Percentiles rank a stretch among this genome's conserved stretches.
phyloP scores from a whole-genome alignment of 805 yeast species.

The Nakazawaea siamensis region DNA sequence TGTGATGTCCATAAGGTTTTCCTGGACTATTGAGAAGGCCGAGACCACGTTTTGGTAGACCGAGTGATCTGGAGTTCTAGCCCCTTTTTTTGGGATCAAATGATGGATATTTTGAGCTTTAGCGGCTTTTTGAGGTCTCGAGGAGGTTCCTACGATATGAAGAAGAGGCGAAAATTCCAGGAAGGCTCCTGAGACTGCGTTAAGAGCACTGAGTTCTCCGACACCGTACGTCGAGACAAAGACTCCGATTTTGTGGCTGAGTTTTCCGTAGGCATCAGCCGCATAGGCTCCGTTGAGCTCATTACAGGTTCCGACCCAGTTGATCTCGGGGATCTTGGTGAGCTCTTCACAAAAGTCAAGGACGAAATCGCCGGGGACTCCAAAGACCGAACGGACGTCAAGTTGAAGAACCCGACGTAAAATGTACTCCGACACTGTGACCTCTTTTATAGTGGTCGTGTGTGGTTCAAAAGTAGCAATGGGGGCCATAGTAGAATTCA shows the following conservation, averaged over 20 bases:
- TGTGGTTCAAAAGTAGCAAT: neutral
- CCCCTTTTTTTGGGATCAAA: conserved; percentile 42
- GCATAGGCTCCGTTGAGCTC: conserved; percentile 45
- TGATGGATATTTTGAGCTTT: conserved; percentile 18
- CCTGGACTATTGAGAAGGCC: conserved; percentile 47
- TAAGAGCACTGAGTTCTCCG: conserved; percentile 42
- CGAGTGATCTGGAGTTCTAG: conserved; percentile 46
- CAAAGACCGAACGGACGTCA: conserved; percentile 38
- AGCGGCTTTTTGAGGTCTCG: conserved; percentile 13
- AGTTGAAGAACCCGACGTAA: conserved; percentile 35
- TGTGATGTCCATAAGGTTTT: conserved; percentile 33
- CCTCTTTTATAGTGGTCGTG: conserved; percentile 3
- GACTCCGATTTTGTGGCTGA: conserved; percentile 27
- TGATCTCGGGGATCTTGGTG: conserved; percentile 21
- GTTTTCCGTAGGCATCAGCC: conserved; percentile 38
- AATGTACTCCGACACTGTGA: conserved; percentile 34
- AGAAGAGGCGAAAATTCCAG: conserved; percentile 38
- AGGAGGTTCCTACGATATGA: conserved; percentile 42
- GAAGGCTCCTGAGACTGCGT: conserved; percentile 41
- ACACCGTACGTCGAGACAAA: conserved; percentile 42
- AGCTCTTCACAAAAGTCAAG: conserved; percentile 38
- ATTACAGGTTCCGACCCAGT: conserved; percentile 39
- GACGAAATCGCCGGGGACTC: conserved; percentile 58
- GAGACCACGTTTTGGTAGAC: conserved; percentile 59
- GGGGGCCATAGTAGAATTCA: neutral